These are phyloP conservation scores for Aspergillus sp. DNA, from an alignment of 2,329 filamentous ascomycete genomes.

Conservation along the genomic window DNA sequence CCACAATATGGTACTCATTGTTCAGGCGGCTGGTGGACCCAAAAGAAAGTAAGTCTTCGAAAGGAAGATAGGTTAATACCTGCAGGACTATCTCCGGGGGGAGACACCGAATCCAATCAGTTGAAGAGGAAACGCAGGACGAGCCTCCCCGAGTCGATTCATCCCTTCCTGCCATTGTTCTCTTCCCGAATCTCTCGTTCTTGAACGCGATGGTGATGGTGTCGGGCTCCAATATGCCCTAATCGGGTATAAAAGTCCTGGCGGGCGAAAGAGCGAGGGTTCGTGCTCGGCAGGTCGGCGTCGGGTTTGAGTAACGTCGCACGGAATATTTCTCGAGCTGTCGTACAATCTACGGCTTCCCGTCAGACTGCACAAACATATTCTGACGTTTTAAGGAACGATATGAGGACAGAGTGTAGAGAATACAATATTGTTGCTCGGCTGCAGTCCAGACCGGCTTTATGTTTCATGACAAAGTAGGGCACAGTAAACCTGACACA, in stretches of 20 bases:
- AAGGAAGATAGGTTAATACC: slow-evolving; percentile 31
- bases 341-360: neutral
- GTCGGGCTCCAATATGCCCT: neutral
- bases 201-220: neutral
- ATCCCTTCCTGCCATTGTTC: neutral
- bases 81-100: slow-evolving; percentile 33
- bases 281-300: neutral
- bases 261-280: neutral
- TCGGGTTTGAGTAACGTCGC: neutral
- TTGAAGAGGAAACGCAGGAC: slow-evolving; percentile 10
- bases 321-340: neutral
- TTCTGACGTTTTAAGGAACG: neutral
- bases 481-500: neutral
- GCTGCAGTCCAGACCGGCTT: neutral
- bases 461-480: neutral
- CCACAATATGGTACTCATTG: slow-evolving; percentile 27
- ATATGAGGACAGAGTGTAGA: neutral
- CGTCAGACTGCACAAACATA: neutral
- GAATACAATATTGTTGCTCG: neutral
- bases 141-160: neutral
- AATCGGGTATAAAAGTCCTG: neutral
- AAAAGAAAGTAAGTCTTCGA: slow-evolving; percentile 31
- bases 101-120: slow-evolving; percentile 23
- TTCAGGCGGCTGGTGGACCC: slow-evolving; percentile 30
- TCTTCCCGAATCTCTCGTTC: neutral